Percentiles rank a stretch among this genome's conserved stretches.
Evolutionary conservation across 164 flowering plant species (phyloP).

Genomic region (Magnolia changhungtana): DNA sequence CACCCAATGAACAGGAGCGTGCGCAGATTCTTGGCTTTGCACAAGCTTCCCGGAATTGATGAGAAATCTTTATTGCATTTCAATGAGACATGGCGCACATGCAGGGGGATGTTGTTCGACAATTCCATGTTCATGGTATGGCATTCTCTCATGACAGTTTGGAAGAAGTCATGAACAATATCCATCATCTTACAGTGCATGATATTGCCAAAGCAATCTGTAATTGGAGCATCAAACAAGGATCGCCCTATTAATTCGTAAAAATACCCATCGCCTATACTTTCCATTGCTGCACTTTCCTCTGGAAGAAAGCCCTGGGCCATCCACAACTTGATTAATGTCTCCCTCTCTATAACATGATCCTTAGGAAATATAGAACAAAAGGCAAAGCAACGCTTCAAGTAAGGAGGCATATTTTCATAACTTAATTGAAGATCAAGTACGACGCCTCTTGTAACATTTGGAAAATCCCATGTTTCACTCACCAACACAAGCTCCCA

Average conservation of each 20-base stretch:
- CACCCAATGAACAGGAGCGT: not conserved
- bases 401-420: not conserved
- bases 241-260: slow-evolving; percentile 7
- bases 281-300: not conserved
- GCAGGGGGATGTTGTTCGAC: not conserved
- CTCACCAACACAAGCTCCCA: slow-evolving; percentile 10
- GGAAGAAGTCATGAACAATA: slow-evolving; percentile 5
- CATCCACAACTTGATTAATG: slow-evolving; percentile 14
- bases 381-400: slow-evolving; percentile 15
- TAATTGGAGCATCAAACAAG: not conserved
- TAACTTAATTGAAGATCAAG: slow-evolving; percentile 11
- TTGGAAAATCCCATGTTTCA: slow-evolving; percentile 6
- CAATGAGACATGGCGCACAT: not conserved
- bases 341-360: not conserved
- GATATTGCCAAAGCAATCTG: not conserved
- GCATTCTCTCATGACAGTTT: not conserved
- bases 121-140: not conserved
- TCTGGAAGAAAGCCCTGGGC: slow-evolving; percentile 7
- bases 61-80: not conserved
- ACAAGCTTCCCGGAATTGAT: not conserved
- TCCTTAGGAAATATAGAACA: slow-evolving; percentile 12
- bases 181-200: slow-evolving; percentile 8
- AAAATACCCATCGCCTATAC: slow-evolving; percentile 4
- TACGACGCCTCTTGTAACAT: not conserved
- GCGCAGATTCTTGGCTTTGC: not conserved